Conservation (phyloP, 225 moss, liverwort and hornwort species). For the Pseudoscleropodium purum region DNA sequence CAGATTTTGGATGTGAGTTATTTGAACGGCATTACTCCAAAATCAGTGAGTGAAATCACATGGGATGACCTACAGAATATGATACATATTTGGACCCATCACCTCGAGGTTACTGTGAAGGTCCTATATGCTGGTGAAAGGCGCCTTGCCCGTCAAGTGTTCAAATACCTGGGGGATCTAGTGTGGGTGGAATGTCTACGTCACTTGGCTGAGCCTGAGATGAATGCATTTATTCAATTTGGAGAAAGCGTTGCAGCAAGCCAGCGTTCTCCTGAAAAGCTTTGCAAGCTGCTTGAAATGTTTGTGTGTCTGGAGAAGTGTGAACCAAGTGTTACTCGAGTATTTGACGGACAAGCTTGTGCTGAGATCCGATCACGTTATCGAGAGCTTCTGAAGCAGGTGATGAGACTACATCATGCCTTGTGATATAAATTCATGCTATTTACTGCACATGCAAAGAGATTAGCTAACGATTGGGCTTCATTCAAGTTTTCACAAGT, state of each 20-base stretch:
- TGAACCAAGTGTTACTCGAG: constrained; percentile 35
- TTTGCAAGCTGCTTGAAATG: constrained; percentile 88
- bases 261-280: constrained; percentile 71
- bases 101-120: constrained; percentile 71
- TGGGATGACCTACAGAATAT: constrained; percentile 74
- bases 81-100: constrained; percentile 71
- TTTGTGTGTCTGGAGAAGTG: constrained; percentile 69
- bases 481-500: neutral
- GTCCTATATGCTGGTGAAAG: constrained; percentile 65
- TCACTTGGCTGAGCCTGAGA: constrained; percentile 53
- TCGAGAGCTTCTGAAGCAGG: constrained; percentile 74
- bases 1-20: constrained; percentile 44
- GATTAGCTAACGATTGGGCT: neutral
- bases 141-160: constrained; percentile 62
- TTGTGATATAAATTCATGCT: neutral
- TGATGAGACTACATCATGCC: neutral
- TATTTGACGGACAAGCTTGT: constrained; percentile 77
- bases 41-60: constrained; percentile 49
- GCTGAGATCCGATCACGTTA: constrained; percentile 56
- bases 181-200: constrained; percentile 67
- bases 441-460: neutral
- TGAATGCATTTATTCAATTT: constrained; percentile 63
- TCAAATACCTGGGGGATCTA: constrained; percentile 59
- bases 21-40: constrained; percentile 34
- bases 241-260: constrained; percentile 75